These are phyloP conservation scores for Claviceps paspali DNA, from an alignment of 2,329 filamentous ascomycete genomes.

Conservation along the genomic window DNA sequence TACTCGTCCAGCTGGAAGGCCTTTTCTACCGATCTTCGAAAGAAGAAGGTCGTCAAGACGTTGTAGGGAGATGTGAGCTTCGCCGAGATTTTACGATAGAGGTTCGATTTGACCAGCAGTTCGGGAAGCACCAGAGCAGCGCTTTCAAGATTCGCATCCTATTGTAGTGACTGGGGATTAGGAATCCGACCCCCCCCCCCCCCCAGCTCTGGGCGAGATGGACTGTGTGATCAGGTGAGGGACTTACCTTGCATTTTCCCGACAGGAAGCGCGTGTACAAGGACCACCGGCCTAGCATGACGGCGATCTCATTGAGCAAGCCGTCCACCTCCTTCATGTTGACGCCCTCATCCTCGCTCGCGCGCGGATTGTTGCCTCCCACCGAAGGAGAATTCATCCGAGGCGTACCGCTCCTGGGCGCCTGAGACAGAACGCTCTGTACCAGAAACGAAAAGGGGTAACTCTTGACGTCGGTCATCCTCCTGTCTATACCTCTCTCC, in stretches of 20 bases:
- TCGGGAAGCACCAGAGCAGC: conserved; percentile 50
- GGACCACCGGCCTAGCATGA: conserved; percentile 90
- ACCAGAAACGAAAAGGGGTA: conserved; percentile 96
- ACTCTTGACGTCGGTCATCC: conserved; percentile 87
- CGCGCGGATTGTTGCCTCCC: conserved; percentile 38
- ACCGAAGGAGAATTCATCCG: conserved; percentile 64
- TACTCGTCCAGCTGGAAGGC: conserved; percentile 92
- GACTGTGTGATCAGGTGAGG: not conserved
- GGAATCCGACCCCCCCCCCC: no score
- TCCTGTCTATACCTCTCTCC: conserved; percentile 69
- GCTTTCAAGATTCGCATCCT: conserved; percentile 40
- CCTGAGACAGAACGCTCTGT: conserved; percentile 72
- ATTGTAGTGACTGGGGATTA: not conserved
- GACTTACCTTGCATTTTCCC: conserved; percentile 64
- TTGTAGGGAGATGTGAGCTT: conserved; percentile 74
- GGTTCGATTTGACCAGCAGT: conserved; percentile 62
- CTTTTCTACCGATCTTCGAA: conserved; percentile 89
- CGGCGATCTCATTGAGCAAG: conserved; percentile 69
- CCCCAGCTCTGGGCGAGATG: no score
- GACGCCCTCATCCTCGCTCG: conserved; percentile 78
- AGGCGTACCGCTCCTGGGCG: conserved; percentile 48
- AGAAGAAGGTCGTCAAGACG: conserved; percentile 88
- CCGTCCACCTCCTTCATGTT: conserved; percentile 95
- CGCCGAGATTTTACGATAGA: conserved; percentile 62
- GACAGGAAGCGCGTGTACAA: conserved; percentile 81